Evolutionary conservation across 371 early-diverging fungal genomes (phyloP), one percentile per base, ranked within the genome.

Genomic region (Encephalitozoon intestinalis): DNA sequence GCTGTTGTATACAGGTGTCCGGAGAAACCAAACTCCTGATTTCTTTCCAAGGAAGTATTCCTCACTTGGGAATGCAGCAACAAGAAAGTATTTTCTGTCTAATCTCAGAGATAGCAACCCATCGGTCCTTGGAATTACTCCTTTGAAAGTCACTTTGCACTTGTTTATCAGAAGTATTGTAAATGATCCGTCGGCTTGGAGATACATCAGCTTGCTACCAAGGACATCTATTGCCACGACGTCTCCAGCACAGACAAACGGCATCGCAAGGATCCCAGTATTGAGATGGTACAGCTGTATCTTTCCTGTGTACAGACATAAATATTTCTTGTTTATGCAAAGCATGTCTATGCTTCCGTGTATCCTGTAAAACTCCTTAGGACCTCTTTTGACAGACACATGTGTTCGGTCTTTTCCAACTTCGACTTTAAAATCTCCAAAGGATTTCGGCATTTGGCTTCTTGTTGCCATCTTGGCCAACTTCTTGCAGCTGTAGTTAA

Each of bases 231-330:
- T 64, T 37, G 69, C 66, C 18, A 66, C 50, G 9, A 82, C 73
- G n/a, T 52, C 6, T 39, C 4, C 11, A n/a, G 72, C 72, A 6
- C 72, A 41, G 31, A 82, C 72, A n/a, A 67, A 78, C 11, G 84
- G 84, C 25, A 76, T 31, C 6, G 79, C 8, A 21, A 82, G 80
- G 4, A 65, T 67, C 1, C 84, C 78, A 23, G 77, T 80, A 25
- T 49, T 53, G 12, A 84, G n/a, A 50, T 65, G 30, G 58, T 82
- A 82, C 11, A 84, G 41, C 67, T 75, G 53, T 21, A 66, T 65
- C 23, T 68, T 11, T 12, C 28, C 41, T 8, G 75, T 54, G 31
- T 69, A 73, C 11, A 82, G 44, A 28, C 70, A 46, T 2, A 82
- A 25, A 18, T 66, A 69, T 30, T 51, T 69, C 21, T 70, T 44